Percentiles rank a stretch among this genome's conserved stretches.
Evolutionary conservation across 2,329 filamentous ascomycete genomes (phyloP).

Genomic region (Apiospora marii): DNA sequence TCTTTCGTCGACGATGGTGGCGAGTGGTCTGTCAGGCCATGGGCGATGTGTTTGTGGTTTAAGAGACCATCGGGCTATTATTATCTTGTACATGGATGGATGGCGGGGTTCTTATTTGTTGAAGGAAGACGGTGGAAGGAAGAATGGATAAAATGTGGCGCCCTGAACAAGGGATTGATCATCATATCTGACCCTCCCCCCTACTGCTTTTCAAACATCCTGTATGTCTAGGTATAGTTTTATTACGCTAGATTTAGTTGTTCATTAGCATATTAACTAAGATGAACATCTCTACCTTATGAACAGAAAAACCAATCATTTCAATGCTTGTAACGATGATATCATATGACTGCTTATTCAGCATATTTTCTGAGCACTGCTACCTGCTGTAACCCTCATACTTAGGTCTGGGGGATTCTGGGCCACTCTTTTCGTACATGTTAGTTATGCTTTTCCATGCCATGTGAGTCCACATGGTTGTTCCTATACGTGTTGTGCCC

Average conservation of each 20-base stretch:
- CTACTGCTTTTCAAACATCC: background rate
- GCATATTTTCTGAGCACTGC: background rate
- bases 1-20: background rate
- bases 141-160: background rate
- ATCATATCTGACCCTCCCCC: background rate
- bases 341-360: background rate
- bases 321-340: background rate
- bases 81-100: background rate
- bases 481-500: background rate
- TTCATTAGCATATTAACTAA: background rate
- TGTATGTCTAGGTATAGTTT: background rate
- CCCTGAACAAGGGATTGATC: background rate
- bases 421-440: background rate
- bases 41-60: background rate
- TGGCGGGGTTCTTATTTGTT: background rate
- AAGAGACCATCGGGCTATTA: background rate
- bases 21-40: background rate
- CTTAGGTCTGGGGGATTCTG: background rate
- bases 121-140: background rate
- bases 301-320: background rate
- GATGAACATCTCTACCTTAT: constrained; percentile 2
- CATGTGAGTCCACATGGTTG: background rate
- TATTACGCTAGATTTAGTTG: background rate
- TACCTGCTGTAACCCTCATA: background rate
- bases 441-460: background rate